Percentiles rank a stretch among this genome's conserved stretches.
Evolutionary conservation across 495 filamentous ascomycete genomes (phyloP).

Genomic region (Penicillium bialowiezense): DNA sequence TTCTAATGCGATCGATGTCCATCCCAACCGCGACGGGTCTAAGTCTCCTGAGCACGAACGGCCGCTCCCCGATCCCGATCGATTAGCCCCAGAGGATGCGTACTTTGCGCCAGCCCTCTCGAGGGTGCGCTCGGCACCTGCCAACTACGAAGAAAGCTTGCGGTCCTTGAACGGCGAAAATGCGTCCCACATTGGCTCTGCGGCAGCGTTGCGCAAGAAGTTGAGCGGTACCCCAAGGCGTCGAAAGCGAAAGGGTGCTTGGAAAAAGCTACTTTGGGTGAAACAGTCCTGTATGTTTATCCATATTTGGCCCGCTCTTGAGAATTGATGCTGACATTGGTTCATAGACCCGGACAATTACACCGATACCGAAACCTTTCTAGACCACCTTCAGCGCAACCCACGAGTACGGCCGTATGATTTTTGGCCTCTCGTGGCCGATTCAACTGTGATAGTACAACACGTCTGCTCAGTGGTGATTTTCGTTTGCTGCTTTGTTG

Average conservation of each 20-base stretch:
- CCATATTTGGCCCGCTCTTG: neutral
- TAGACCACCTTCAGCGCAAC: conserved; percentile 94
- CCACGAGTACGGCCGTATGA: conserved; percentile 92
- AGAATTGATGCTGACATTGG: conserved; percentile 3
- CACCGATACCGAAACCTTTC: conserved; percentile 92
- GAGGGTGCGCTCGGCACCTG: conserved; percentile 47
- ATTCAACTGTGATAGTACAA: conserved; percentile 94
- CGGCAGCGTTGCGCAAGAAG: conserved; percentile 46
- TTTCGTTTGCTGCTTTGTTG: conserved; percentile 90
- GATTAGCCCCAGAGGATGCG: conserved; percentile 81
- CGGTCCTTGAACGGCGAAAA: conserved; percentile 31
- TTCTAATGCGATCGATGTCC: conserved; percentile 44
- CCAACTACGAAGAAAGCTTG: conserved; percentile 36
- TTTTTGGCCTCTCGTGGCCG: conserved; percentile 94
- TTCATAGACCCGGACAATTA: conserved; percentile 95
- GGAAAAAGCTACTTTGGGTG: conserved; percentile 97
- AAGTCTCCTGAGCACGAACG: conserved; percentile 45
- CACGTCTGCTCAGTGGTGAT: conserved; percentile 93
- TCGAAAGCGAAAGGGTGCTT: conserved; percentile 63
- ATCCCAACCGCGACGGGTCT: conserved; percentile 38
- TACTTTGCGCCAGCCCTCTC: conserved; percentile 61
- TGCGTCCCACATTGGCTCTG: conserved; percentile 22
- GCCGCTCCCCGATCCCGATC: conserved; percentile 52
- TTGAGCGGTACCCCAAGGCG: conserved; percentile 54
- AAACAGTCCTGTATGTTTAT: conserved; percentile 79